phyloP scores from a whole-genome alignment of 176 grass and related monocot species.

The Cymbopogon citratus region DNA sequence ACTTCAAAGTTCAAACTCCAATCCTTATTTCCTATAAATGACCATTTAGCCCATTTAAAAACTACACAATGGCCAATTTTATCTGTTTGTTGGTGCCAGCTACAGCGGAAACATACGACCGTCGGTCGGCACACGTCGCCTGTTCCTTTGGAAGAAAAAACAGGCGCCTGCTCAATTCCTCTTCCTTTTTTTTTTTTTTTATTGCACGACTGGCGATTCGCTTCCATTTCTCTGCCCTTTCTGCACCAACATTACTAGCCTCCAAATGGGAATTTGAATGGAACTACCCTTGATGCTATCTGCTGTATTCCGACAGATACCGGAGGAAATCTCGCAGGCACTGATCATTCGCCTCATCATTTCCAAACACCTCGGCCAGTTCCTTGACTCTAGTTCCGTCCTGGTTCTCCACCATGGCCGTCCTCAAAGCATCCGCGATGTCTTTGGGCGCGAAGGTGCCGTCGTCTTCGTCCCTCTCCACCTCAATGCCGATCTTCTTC shows the following conservation, averaged over 20 bases:
- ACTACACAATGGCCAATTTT: too few relatives aligned
- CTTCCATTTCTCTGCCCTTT: too few relatives aligned
- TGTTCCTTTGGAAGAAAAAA: too few relatives aligned
- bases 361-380: slow-evolving; percentile 3
- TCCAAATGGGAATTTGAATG: not conserved
- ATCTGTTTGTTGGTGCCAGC: too few relatives aligned
- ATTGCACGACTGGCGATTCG: too few relatives aligned
- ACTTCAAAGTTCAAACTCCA: too few relatives aligned
- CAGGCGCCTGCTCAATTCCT: too few relatives aligned
- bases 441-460: slow-evolving; percentile 19
- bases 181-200: too few relatives aligned
- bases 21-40: too few relatives aligned
- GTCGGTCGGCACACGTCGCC: too few relatives aligned
- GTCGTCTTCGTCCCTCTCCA: slow-evolving; percentile 9
- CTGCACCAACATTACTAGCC: not conserved
- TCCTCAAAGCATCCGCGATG: slow-evolving; percentile 11
- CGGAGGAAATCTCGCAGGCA: slow-evolving; percentile 5
- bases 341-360: slow-evolving; percentile 11
- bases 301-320: not conserved
- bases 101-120: too few relatives aligned
- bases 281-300: not conserved
- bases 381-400: slow-evolving; percentile 7
- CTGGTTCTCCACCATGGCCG: slow-evolving; percentile 24
- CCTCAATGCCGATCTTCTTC: slow-evolving; percentile 25
- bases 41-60: too few relatives aligned